Evolutionary conservation across 2,329 filamentous ascomycete genomes (phyloP), one percentile per base, ranked within the genome.

Genomic region (Sclerotinia glacialis): DNA sequence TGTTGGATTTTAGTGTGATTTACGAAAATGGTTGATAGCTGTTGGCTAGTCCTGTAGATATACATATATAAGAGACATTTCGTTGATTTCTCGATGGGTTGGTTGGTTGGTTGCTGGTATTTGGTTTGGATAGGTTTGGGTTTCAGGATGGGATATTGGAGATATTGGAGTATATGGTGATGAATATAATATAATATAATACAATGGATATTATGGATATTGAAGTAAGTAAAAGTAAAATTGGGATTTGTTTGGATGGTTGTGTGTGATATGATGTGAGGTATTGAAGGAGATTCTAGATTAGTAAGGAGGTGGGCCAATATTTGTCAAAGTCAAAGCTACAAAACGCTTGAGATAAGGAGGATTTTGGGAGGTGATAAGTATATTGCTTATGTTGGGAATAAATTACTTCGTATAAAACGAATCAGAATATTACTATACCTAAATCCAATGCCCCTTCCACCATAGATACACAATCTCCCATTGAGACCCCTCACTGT

Each of bases 401-500:
- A 49, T 59, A 42, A 16, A 42, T 53, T 59, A 59, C 53, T 59
- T 59, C n/a, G 63, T 47, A 26, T 37, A 12, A 21, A 59, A 49
- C 31, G 31, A 26, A 26, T 18, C 42, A 59, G 23, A 47, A 37
- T 46, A 49, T 65, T 37, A 42, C 53, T 59, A 65, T 23, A 65
- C 18, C 31, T 58, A 50, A 12, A 49, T 58, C 34, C 42, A 31
- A 53, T 37, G 9, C 16, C 23, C n/a, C 31, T 34, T 14, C 42
- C 14, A 21, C n/a, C 46, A 11, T 53, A 53, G 23, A 61, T 60
- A 53, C 21, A 60, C 55, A 14, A 46, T 18, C 8, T 14, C 21
- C 34, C 5, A 28, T n/a, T 8, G 21, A 40, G 16, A 18, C 21
- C 31, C 21, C 42, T 71, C 68, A 77, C 63, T 76, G 74, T 72